Base-by-base conservation (phyloP, 2,329 filamentous ascomycete genomes). In the Amauroascus niger region DNA sequence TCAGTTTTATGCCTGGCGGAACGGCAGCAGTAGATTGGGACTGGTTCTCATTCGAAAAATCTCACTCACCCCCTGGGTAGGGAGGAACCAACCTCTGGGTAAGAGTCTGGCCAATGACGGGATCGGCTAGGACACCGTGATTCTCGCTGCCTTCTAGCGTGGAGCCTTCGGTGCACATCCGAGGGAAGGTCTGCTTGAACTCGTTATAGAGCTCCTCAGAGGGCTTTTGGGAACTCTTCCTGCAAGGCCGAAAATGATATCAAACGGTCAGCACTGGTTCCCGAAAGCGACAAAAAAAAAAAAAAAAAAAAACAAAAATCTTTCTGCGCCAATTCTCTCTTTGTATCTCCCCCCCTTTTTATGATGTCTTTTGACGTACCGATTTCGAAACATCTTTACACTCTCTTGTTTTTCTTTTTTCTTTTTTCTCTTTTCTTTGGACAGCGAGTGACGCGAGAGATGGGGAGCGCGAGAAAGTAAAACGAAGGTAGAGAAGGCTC, bases 151-250 rank as follows among this genome's bases (percentile, higher is more conserved):
- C 48, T 11, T 37, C 18, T 7, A 37, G 39, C 7, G 49, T 33
- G n/a, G 54, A 48, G 24, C 26, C 32, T 24, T 77, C 75, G 51
- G 79, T 73, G 54, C 78, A 74, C 57, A 94, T 75, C 63, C 90
- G 82, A 45, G 88, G 86, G 65, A 95, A 95, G 61, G 81, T 83
- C 64, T 87, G 81, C 69, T 87, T 87, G 73, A 95, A 95, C 68
- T 82, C 83, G 71, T 83, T 83, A 68, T 93, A 83, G 65, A 95
- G 79, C 64, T 90, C 87, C 66, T 90, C 86, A 68, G 82, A 83
- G 53, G 89, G 89, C 75, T 95, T 95, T 70, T 89, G 87, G 53
- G 86, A 83, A 69, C 81, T 88, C 65, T 80, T 87, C 72, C 84
- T 87, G 61, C 55, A 61, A 48, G 44, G 22, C 50, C n/a, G n/a